Evolutionary conservation across 768 basidiomycete species (phyloP).

Genomic region (Lentinula boryana): DNA sequence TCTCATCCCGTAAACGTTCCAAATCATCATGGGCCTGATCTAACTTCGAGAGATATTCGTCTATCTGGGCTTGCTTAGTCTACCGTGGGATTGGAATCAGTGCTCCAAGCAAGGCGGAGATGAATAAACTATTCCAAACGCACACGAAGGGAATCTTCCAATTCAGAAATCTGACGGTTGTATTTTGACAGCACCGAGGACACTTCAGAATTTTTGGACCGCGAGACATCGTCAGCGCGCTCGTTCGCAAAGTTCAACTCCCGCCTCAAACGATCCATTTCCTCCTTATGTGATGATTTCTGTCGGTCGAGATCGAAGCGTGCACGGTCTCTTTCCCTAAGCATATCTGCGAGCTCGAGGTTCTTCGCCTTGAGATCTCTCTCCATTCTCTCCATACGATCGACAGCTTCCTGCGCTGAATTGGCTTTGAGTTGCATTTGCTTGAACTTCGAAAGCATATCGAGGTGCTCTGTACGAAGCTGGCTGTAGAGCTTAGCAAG

Average conservation of each 20-base stretch:
- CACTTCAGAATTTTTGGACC: constrained; percentile 91
- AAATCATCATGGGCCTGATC: constrained; percentile 69
- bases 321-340: constrained; percentile 93
- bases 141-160: constrained; percentile 94
- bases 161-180: constrained; percentile 90
- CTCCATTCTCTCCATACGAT: constrained; percentile 99
- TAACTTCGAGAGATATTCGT: constrained; percentile 81
- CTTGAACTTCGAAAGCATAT: constrained; percentile 96
- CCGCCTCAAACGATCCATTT: constrained; percentile 84
- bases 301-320: constrained; percentile 92
- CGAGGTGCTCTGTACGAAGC: constrained; percentile 93
- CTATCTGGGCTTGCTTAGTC: constrained; percentile 96
- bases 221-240: constrained; percentile 89
- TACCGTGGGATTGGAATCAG: constrained; percentile 22
- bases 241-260: constrained; percentile 95
- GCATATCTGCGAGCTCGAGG: constrained; percentile 97
- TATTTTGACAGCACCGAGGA: constrained; percentile 85
- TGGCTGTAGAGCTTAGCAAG: constrained; percentile 98
- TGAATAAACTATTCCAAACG: constrained; percentile 16
- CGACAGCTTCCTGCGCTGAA: constrained; percentile 96
- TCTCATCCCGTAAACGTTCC: constrained; percentile 85
- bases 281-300: constrained; percentile 93
- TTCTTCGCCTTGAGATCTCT: constrained; percentile 98
- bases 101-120: background rate
- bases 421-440: constrained; percentile 96